These are phyloP conservation scores for Zea mays DNA, from an alignment of 176 grass and related monocot genomes.

Conservation along the genomic window DNA sequence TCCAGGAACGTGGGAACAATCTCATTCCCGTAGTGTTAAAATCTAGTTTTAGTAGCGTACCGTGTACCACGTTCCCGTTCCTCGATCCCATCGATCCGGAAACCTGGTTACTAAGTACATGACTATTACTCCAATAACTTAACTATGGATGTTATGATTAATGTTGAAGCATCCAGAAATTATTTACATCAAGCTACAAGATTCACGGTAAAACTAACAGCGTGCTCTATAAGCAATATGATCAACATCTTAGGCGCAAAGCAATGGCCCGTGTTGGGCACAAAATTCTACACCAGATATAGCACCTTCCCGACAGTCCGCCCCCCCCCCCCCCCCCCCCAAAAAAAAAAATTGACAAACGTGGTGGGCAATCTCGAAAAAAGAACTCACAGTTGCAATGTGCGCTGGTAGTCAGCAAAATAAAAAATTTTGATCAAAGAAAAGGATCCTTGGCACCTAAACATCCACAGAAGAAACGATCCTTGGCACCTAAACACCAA, in stretches of 20 bases:
- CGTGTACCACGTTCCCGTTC: too few species aligned
- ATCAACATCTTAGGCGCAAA: background rate
- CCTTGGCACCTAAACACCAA: background rate
- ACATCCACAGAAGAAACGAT: background rate
- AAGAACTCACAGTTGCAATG: background rate
- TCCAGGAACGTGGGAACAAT: too few species aligned
- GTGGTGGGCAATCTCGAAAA: background rate
- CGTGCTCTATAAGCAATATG: background rate
- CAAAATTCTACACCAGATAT: background rate
- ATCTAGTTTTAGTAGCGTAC: too few species aligned
- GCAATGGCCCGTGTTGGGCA: background rate
- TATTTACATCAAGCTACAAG: conserved; percentile 6
- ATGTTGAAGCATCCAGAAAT: conserved; percentile 13
- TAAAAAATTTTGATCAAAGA: background rate
- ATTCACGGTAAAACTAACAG: background rate
- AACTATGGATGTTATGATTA: background rate
- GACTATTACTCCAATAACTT: background rate
- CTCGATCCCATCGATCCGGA: too few species aligned
- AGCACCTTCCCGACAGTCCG: background rate
- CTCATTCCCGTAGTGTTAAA: too few species aligned
- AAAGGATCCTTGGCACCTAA: background rate
- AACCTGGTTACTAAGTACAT: too few species aligned
- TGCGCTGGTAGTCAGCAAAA: background rate
- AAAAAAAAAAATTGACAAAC: background rate
- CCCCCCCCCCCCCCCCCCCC: background rate